Evolutionary conservation across 2,329 filamentous ascomycete genomes (phyloP), one percentile per base, ranked within the genome.

Genomic region (Colletotrichum lini): DNA sequence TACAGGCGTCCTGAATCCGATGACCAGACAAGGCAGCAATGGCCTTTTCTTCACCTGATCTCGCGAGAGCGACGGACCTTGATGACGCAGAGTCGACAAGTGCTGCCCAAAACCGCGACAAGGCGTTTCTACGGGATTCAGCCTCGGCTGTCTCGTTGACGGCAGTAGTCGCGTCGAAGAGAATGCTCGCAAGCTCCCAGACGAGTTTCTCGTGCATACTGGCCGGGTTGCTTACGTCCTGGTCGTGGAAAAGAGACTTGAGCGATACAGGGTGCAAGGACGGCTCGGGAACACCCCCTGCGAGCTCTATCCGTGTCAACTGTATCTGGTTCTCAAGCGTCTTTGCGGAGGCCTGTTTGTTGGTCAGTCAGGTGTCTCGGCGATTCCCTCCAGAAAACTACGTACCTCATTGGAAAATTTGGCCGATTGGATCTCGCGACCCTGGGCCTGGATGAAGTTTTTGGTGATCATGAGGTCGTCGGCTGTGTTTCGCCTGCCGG

Each of bases 121-220:
- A 85, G 65, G 86, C 89, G 68, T 91, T 89, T 74, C 93, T 87
- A 45, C 90, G 87, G 23, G 83, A 56, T 52, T 79, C 78, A 45
- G 84, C 80, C 6, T 79, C 76, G 0, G 81, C 77, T 13, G 83
- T 76, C 1, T 86, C 83, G 3, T 80, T 69, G 2, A 84, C 81
- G 40, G 87, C 18, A n/a, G 18, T 35, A 56, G 18, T 35, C 40
- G 30, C 86, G 74, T 98, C 95, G 77, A 98, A 99, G 4, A 99
- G 87, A 47, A 98, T 91, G 68, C 93, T 93, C 1, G 94, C 92
- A 45, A 99, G 86, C 72, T 94, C 89, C 96, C 97, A 99, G 1
- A 96, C 90, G 16, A 90, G 86, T 77, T 91, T 90, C 81, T 97
- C 94, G 68, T 94, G 89, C 23, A 84, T 80, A 65, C 81, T 85